These are phyloP conservation scores for Plasmodium cynomolgi DNA, from an alignment of 169 alveolate species.

Conservation along the genomic window DNA sequence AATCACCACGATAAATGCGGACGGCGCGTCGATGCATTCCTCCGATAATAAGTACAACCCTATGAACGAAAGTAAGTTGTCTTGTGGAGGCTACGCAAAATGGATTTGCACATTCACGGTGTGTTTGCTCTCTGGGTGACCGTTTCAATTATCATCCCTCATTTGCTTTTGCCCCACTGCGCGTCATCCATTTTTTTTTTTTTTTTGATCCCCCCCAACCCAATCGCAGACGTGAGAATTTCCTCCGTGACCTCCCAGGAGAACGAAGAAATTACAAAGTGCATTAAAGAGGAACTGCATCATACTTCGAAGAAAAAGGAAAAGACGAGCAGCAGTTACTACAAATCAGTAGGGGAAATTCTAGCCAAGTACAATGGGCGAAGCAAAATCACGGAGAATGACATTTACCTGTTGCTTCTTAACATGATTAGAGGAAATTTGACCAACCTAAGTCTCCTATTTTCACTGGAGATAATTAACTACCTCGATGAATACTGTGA, in stretches of 20 bases:
- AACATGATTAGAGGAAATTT: slow-evolving; percentile 55
- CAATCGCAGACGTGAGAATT: slow-evolving; percentile 7
- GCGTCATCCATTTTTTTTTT: neutral
- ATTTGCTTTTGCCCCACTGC: neutral
- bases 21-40: neutral
- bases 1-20: slow-evolving; percentile 13
- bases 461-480: slow-evolving; percentile 59
- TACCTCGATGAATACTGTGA: slow-evolving; percentile 58
- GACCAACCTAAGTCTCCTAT: slow-evolving; percentile 59
- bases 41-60: slow-evolving; percentile 6
- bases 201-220: neutral
- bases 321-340: neutral
- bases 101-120: neutral
- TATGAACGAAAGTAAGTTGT: slow-evolving; percentile 30
- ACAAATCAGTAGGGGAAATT: slow-evolving; percentile 34
- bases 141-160: neutral
- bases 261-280: slow-evolving; percentile 18
- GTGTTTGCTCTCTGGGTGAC: neutral
- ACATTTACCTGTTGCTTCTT: slow-evolving; percentile 26
- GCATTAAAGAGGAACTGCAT: slow-evolving; percentile 5
- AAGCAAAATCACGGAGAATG: neutral
- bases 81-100: neutral
- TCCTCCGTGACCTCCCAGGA: slow-evolving; percentile 44
- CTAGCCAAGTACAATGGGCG: neutral
- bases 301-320: neutral